Evolutionary conservation across 371 early-diverging fungal genomes (phyloP).

Genomic region (Blastocladiella emersonii): DNA sequence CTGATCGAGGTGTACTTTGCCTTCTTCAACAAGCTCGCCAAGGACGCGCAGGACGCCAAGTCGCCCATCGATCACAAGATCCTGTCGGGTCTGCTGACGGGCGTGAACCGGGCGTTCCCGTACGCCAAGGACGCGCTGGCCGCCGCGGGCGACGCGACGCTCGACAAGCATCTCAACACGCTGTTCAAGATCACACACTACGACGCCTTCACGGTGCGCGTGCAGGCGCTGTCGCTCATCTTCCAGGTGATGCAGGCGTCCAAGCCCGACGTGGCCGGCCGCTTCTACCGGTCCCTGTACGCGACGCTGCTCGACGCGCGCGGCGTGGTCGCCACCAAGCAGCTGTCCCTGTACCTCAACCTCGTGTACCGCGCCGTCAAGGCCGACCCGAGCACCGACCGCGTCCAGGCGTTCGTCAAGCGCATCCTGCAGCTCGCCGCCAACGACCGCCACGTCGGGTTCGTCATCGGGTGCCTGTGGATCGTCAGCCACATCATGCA

Average conservation of each 20-base stretch:
- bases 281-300: slow-evolving; percentile 82
- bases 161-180: slow-evolving; percentile 64
- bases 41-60: slow-evolving; percentile 19
- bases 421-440: slow-evolving; percentile 68
- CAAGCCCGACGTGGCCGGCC: slow-evolving; percentile 36
- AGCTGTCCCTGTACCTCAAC: slow-evolving; percentile 56
- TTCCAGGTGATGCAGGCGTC: slow-evolving; percentile 45
- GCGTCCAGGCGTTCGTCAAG: slow-evolving; percentile 75
- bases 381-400: slow-evolving; percentile 48
- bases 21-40: slow-evolving; percentile 67
- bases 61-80: slow-evolving; percentile 54
- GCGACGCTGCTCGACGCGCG: slow-evolving; percentile 74
- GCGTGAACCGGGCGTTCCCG: slow-evolving; percentile 90
- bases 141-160: slow-evolving; percentile 15
- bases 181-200: slow-evolving; percentile 77
- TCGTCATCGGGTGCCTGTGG: slow-evolving; percentile 4
- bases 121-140: slow-evolving; percentile 65
- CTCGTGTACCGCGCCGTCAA: slow-evolving; percentile 71
- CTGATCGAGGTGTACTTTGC: slow-evolving; percentile 78
- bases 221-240: slow-evolving; percentile 82
- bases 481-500: slow-evolving; percentile 18
- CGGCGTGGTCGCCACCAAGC: slow-evolving; percentile 62
- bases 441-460: slow-evolving; percentile 36
- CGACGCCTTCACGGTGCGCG: slow-evolving; percentile 71
- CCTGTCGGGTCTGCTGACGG: slow-evolving; percentile 84